Evolutionary conservation across 257 asterid genomes (phyloP).

Genomic region (Fraxinus quadrangulata): DNA sequence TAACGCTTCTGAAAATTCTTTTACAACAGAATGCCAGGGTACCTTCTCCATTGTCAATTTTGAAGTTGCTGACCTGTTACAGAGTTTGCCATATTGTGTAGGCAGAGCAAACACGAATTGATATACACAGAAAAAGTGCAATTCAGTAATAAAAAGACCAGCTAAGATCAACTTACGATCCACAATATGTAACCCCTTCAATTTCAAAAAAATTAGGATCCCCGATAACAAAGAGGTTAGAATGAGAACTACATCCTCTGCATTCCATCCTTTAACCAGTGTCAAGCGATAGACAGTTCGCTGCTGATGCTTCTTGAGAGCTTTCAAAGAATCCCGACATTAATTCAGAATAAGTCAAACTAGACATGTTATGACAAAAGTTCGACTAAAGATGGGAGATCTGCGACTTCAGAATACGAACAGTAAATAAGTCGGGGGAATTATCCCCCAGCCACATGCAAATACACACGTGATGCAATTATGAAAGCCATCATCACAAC

Average conservation of each 20-base stretch:
- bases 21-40: conserved; percentile 95
- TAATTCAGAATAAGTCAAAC: conserved; percentile 13
- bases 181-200: conserved; percentile 97
- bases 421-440: background rate
- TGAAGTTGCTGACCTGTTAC: conserved; percentile 85
- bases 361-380: conserved; percentile 7
- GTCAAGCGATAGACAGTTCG: conserved; percentile 93
- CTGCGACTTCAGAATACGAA: conserved; percentile 11
- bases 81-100: conserved; percentile 6
- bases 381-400: background rate
- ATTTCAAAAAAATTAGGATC: conserved; percentile 91
- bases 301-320: conserved; percentile 82
- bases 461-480: background rate
- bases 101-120: background rate
- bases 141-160: background rate
- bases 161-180: conserved; percentile 60
- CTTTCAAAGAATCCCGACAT: conserved; percentile 79
- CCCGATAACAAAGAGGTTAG: conserved; percentile 65
- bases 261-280: conserved; percentile 95
- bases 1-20: conserved; percentile 79
- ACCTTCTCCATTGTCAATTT: conserved; percentile 97
- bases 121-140: background rate
- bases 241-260: conserved; percentile 89
- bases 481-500: background rate
- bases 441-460: too few relatives aligned